Percentiles rank a stretch among this genome's conserved stretches.
These are phyloP conservation scores for Rosa lucieae DNA, from an alignment of 306 rosid genomes.

Conservation along the genomic window DNA sequence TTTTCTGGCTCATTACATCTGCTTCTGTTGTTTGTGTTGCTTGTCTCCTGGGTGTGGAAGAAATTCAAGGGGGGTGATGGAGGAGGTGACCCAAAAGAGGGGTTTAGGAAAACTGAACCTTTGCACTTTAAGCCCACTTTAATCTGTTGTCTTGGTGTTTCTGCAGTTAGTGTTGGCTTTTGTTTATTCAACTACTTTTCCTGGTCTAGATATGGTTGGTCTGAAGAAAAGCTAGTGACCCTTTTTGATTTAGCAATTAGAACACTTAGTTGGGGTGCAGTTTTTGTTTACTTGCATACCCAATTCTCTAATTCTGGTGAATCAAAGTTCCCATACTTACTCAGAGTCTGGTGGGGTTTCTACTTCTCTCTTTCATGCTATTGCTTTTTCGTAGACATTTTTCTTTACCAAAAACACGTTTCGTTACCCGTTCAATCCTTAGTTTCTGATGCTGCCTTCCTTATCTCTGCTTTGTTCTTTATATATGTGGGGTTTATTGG, in stretches of 20 bases:
- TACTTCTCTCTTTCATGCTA: constrained; percentile 45
- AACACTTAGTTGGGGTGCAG: constrained; percentile 46
- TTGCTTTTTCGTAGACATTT: constrained; percentile 43
- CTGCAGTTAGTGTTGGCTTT: constrained; percentile 38
- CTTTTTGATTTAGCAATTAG: constrained; percentile 46
- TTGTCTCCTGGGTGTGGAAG: constrained; percentile 42
- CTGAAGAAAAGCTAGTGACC: constrained; percentile 36
- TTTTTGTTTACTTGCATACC: constrained; percentile 41
- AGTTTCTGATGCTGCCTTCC: constrained; percentile 44
- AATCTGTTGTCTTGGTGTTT: constrained; percentile 29
- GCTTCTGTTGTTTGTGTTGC: constrained; percentile 33
- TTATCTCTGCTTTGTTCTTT: constrained; percentile 45
- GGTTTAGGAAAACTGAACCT: constrained; percentile 18
- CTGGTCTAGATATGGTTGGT: constrained; percentile 42
- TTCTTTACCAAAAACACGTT: constrained; percentile 28
- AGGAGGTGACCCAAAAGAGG: constrained; percentile 26
- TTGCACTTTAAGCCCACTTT: constrained; percentile 26
- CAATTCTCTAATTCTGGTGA: constrained; percentile 19
- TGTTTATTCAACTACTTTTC: constrained; percentile 43
- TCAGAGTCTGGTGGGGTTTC: constrained; percentile 62
- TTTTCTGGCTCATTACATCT: constrained; percentile 51
- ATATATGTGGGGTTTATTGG: constrained; percentile 38
- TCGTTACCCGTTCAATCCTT: constrained; percentile 37
- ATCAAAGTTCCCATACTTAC: constrained; percentile 26
- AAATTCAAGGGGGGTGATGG: constrained; percentile 26